Conservation (phyloP, 2,329 filamentous ascomycete genomes). For the Elsinoe batatas region DNA sequence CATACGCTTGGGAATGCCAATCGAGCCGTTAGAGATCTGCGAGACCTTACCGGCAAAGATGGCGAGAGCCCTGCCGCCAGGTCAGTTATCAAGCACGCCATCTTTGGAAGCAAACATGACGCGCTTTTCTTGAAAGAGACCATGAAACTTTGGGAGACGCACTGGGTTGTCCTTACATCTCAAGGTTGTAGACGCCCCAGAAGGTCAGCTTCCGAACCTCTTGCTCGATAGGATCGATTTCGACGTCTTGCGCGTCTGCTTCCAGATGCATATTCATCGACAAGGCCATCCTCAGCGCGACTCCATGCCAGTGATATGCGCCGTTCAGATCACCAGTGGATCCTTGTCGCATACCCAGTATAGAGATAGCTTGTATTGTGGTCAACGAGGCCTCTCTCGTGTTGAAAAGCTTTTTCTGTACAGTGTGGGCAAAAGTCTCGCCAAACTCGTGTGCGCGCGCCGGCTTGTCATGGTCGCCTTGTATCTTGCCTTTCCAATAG, state of each 20-base stretch:
- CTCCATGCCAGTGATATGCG: constrained; percentile 62
- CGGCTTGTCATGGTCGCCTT: not conserved
- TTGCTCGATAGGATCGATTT: constrained; percentile 33
- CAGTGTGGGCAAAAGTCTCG: not conserved
- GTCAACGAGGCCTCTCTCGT: constrained; percentile 53
- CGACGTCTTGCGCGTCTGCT: constrained; percentile 21
- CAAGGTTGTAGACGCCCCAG: constrained; percentile 43
- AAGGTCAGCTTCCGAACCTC: constrained; percentile 44
- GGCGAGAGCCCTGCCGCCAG: not conserved
- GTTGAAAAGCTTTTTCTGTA: constrained; percentile 28
- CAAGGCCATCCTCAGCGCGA: constrained; percentile 61
- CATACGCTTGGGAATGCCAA: constrained; percentile 1
- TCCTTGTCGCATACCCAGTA: constrained; percentile 67
- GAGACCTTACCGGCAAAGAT: constrained; percentile 1
- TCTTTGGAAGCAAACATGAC: too few species aligned
- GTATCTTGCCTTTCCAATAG: constrained; percentile 17
- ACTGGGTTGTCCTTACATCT: constrained; percentile 30
- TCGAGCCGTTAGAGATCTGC: not conserved
- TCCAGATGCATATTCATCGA: constrained; percentile 59
- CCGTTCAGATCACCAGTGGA: constrained; percentile 59
- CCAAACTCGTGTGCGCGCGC: not conserved
- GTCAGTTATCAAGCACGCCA: too few species aligned
- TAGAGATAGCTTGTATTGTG: constrained; percentile 63
- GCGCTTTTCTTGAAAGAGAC: too few species aligned
- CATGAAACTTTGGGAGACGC: not conserved